Evolutionary conservation across 1,139 yeast genomes (phyloP).

Genomic region (Petasospora fabianii): DNA sequence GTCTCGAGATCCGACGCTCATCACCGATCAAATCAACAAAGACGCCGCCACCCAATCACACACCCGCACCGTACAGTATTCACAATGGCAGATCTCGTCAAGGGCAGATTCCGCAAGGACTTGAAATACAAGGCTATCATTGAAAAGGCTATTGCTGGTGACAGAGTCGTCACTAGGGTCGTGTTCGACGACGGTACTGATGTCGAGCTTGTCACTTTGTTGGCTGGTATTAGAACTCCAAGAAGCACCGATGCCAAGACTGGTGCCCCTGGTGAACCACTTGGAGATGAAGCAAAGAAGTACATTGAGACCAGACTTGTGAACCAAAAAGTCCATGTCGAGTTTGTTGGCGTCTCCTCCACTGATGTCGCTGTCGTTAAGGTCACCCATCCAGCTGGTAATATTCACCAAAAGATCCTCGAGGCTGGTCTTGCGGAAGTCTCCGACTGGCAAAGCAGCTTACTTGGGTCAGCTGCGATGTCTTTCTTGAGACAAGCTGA

Average conservation of each 20-base stretch:
- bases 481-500: slow-evolving; percentile 60
- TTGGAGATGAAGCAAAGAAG: slow-evolving; percentile 62
- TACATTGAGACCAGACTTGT: slow-evolving; percentile 67
- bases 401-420: slow-evolving; percentile 65
- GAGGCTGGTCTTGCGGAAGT: slow-evolving; percentile 70
- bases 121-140: slow-evolving; percentile 47
- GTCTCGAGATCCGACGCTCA: too few species aligned
- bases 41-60: too few species aligned
- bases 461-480: slow-evolving; percentile 68
- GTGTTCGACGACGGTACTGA: slow-evolving; percentile 53
- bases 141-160: slow-evolving; percentile 77
- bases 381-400: slow-evolving; percentile 67
- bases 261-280: slow-evolving; percentile 40
- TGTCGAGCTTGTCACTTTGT: slow-evolving; percentile 51
- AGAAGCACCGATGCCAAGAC: slow-evolving; percentile 46
- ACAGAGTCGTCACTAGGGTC: slow-evolving; percentile 43
- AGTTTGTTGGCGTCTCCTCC: slow-evolving; percentile 58
- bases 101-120: slow-evolving; percentile 26
- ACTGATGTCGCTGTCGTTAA: slow-evolving; percentile 60
- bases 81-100: slow-evolving; percentile 18
- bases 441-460: slow-evolving; percentile 79
- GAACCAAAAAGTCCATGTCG: slow-evolving; percentile 57
- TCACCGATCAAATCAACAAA: too few species aligned
- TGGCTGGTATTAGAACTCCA: slow-evolving; percentile 75
- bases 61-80: too few species aligned